These are phyloP conservation scores for Coniophora puteana DNA, from an alignment of 1,284 basidiomycete species.

Conservation along the genomic window DNA sequence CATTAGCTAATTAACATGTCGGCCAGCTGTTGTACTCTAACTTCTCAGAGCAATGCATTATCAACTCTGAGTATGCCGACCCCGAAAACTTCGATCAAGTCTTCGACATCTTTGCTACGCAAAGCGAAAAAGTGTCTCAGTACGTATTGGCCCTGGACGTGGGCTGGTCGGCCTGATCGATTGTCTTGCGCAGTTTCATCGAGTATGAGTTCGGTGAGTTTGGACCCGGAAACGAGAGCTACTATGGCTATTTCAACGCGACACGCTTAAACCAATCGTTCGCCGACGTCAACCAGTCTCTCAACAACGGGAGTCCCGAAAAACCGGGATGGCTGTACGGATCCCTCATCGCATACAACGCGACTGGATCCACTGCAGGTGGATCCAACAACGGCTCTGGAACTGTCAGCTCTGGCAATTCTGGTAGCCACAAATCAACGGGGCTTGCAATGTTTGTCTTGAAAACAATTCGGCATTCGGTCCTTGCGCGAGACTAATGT, in stretches of 20 bases:
- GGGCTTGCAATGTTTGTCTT: slow-evolving; percentile 67
- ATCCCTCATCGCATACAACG: slow-evolving; percentile 64
- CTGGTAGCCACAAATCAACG: slow-evolving; percentile 40
- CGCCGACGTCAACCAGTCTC: slow-evolving; percentile 45
- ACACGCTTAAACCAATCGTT: slow-evolving; percentile 51
- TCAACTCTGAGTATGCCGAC: slow-evolving; percentile 69
- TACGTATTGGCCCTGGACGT: slow-evolving; percentile 17
- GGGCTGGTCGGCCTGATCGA: background rate
- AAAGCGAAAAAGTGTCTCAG: slow-evolving; percentile 40
- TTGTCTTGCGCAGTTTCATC: slow-evolving; percentile 50
- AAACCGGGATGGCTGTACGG: slow-evolving; percentile 63
- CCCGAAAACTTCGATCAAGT: slow-evolving; percentile 66
- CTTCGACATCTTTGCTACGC: slow-evolving; percentile 77
- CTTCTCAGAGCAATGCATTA: slow-evolving; percentile 66
- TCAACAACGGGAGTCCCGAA: slow-evolving; percentile 36
- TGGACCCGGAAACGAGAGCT: slow-evolving; percentile 43
- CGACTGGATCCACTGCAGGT: slow-evolving; percentile 34
- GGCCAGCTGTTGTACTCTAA: slow-evolving; percentile 72
- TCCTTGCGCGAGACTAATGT: slow-evolving; percentile 2
- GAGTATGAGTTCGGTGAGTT: slow-evolving; percentile 59
- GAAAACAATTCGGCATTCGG: slow-evolving; percentile 8
- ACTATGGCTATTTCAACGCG: slow-evolving; percentile 58
- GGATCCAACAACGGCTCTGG: slow-evolving; percentile 15
- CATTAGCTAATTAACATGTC: slow-evolving; percentile 1
- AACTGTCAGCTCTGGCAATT: slow-evolving; percentile 12